A percentile compares a stretch with the other conserved stretches of the same genome.
Conservation (phyloP, 352 stramenopile species). For the Phytophthora foliorum region DNA sequence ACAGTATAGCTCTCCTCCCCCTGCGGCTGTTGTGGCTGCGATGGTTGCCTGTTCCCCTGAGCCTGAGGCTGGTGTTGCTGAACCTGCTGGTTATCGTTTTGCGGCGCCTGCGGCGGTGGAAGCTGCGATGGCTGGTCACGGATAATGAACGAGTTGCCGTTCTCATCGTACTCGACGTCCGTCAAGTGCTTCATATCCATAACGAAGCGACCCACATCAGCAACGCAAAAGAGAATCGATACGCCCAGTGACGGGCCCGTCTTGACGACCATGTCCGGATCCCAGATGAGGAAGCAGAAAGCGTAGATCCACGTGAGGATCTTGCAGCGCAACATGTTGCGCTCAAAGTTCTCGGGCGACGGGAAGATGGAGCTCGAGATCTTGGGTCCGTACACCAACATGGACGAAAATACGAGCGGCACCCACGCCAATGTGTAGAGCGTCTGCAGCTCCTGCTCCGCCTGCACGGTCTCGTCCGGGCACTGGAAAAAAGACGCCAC, state of each 20-base stretch:
- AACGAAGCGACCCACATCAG: slow-evolving; percentile 77
- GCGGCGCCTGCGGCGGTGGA: slow-evolving; percentile 1
- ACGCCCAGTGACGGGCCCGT: slow-evolving; percentile 72
- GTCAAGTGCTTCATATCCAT: slow-evolving; percentile 81
- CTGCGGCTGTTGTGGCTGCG: slow-evolving; percentile 11
- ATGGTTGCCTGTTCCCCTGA: slow-evolving; percentile 5
- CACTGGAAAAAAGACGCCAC: slow-evolving; percentile 81
- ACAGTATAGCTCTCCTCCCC: slow-evolving; percentile 38
- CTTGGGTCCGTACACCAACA: slow-evolving; percentile 69
- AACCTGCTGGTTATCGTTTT: slow-evolving; percentile 13
- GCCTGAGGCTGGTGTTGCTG: too few species aligned
- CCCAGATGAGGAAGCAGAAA: slow-evolving; percentile 69
- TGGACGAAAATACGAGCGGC: slow-evolving; percentile 48
- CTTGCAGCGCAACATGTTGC: slow-evolving; percentile 75
- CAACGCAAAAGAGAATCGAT: slow-evolving; percentile 72
- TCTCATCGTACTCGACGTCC: slow-evolving; percentile 70
- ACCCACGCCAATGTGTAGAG: slow-evolving; percentile 74
- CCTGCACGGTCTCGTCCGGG: slow-evolving; percentile 50
- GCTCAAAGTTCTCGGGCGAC: slow-evolving; percentile 68
- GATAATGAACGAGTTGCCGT: slow-evolving; percentile 52
- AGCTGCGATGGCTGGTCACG: slow-evolving; percentile 20
- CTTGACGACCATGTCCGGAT: slow-evolving; percentile 81
- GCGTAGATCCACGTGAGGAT: slow-evolving; percentile 75
- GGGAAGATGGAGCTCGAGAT: slow-evolving; percentile 51
- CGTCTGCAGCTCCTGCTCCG: slow-evolving; percentile 77